phyloP scores from a whole-genome alignment of 2,329 filamentous ascomycete genomes.

The Colletotrichum echinochloae region DNA sequence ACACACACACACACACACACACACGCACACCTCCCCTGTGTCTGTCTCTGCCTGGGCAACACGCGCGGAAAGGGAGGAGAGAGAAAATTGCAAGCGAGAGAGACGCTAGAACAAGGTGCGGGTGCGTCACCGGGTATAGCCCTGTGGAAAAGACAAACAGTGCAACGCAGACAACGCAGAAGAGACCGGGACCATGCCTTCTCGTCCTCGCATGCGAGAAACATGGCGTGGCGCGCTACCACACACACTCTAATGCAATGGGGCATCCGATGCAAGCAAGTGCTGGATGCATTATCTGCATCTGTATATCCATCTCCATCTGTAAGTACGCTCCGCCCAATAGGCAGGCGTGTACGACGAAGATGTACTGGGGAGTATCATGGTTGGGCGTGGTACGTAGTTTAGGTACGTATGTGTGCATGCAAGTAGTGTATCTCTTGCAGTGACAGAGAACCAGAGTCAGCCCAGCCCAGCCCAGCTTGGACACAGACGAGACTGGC shows the following conservation, averaged over 20 bases:
- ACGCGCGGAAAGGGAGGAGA: conserved; percentile 4
- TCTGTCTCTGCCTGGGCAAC: conserved; percentile 23
- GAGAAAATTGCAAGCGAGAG: not conserved
- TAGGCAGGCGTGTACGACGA: not conserved
- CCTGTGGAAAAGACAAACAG: conserved; percentile 11
- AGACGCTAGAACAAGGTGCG: conserved; percentile 19
- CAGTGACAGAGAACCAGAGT: not conserved
- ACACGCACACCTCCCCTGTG: not conserved
- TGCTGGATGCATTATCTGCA: conserved; percentile 27
- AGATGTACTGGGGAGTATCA: not conserved
- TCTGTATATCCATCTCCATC: conserved; percentile 16
- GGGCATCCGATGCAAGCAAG: conserved; percentile 15
- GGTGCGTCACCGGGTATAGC: conserved; percentile 8
- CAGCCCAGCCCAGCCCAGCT: conserved; percentile 9
- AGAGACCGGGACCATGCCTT: not conserved
- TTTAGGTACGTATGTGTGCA: not conserved
- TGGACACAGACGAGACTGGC: not conserved
- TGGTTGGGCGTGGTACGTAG: not conserved
- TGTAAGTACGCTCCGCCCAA: conserved; percentile 15
- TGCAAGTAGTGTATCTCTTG: too few relatives aligned
- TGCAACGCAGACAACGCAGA: conserved; percentile 5
- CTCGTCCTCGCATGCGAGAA: not conserved
- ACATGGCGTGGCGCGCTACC: not conserved
- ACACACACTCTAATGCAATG: conserved; percentile 3
- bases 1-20: not conserved